These are phyloP conservation scores for Termitomyces sp. DNA, from an alignment of 768 basidiomycete species.

Conservation along the genomic window DNA sequence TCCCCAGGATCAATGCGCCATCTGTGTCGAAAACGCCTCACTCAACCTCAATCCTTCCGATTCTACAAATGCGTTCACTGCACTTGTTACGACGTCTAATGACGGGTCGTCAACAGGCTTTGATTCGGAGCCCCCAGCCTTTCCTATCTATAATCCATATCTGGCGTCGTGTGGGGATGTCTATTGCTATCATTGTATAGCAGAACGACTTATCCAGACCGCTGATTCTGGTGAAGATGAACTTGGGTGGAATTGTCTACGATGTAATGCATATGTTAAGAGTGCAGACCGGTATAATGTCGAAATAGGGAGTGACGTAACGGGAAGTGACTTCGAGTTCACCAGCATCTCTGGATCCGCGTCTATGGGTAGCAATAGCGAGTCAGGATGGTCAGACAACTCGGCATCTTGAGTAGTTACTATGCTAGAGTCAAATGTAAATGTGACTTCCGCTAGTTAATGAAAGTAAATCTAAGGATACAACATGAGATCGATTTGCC, in stretches of 20 bases:
- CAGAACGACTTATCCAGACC: conserved; percentile 71
- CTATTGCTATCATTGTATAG: conserved; percentile 93
- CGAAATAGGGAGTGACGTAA: conserved; percentile 31
- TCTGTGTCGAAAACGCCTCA: conserved; percentile 78
- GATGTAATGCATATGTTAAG: conserved; percentile 65
- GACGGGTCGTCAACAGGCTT: conserved; percentile 16
- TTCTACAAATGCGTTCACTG: conserved; percentile 42
- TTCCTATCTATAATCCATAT: conserved; percentile 80
- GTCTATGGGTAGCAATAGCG: conserved; percentile 48
- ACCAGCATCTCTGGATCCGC: conserved; percentile 56
- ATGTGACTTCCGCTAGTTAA: background rate
- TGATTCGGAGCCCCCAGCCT: conserved; percentile 41
- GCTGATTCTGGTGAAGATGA: conserved; percentile 59
- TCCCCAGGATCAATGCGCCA: conserved; percentile 76
- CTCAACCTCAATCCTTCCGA: conserved; percentile 54
- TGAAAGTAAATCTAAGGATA: background rate
- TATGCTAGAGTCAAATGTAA: background rate
- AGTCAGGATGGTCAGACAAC: conserved; percentile 35
- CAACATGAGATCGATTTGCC: background rate
- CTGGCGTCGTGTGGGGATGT: conserved; percentile 76
- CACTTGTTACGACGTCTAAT: conserved; percentile 18
- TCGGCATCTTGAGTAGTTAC: conserved; percentile 2
- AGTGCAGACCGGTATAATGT: conserved; percentile 56
- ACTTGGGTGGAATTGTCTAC: conserved; percentile 74
- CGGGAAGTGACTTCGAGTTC: conserved; percentile 56